phyloP scores from a whole-genome alignment of 306 rosid species.

The Trifolium fragiferum region DNA sequence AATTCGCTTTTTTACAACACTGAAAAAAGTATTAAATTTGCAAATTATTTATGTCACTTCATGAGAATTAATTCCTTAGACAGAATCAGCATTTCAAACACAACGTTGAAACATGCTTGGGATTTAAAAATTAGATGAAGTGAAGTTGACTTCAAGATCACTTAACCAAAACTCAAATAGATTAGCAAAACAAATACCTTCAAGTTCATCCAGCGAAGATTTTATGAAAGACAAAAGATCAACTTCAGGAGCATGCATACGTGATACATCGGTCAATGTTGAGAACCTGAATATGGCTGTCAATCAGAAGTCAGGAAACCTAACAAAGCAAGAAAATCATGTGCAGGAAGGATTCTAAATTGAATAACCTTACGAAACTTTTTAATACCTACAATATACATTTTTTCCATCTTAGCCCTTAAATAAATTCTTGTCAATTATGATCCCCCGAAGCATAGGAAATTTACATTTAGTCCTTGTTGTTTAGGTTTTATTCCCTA shows the following conservation, averaged over 20 bases:
- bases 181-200: conserved; percentile 63
- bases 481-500: neutral
- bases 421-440: neutral
- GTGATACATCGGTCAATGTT: conserved; percentile 51
- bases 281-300: conserved; percentile 70
- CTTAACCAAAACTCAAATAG: conserved; percentile 17
- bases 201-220: conserved; percentile 58
- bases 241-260: conserved; percentile 46
- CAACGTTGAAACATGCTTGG: conserved; percentile 10
- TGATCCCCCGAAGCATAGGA: neutral
- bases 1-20: no score
- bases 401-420: neutral
- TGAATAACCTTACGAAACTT: neutral
- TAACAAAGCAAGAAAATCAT: conserved; percentile 43
- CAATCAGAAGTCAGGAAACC: conserved; percentile 58
- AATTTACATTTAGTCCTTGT: neutral
- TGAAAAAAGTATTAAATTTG: neutral
- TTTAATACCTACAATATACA: no score
- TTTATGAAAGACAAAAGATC: conserved; percentile 70
- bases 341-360: neutral
- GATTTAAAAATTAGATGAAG: neutral
- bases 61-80: neutral
- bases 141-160: conserved; percentile 6
- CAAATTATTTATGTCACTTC: conserved; percentile 1
- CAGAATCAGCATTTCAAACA: conserved; percentile 25